Base-by-base conservation (phyloP, 2,329 filamentous ascomycete genomes). In the Penicillium sp. region DNA sequence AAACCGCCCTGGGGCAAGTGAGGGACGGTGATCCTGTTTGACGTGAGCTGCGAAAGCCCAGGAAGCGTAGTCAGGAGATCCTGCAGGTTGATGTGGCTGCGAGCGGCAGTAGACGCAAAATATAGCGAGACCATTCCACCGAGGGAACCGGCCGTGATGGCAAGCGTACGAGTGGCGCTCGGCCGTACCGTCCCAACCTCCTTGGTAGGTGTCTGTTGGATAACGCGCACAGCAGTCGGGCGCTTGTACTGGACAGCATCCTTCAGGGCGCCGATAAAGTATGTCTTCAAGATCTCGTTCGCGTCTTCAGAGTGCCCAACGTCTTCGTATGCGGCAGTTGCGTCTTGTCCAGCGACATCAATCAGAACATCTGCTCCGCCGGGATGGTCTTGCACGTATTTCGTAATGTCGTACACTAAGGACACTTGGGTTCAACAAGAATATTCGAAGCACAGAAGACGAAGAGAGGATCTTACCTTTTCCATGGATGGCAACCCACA, bases 331-430 rank as follows among this genome's bases (percentile, higher is more conserved):
- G 68, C 75, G 14, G 59, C 66, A 1, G 76, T 78, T 1, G 73
- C 76, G 54, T 79, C 76, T 40, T 64, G 66, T 21, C 77, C 77
- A 29, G 74, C 77, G 36, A 72, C 63, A 47, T 78, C 74, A 28
- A 71, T 42, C 1, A 79, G 64, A 13, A 75, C 65, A 5, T 77
- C 75, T 31, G 62, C 64, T 14, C 77, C 77, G 14, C 75, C 74
- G 2, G 85, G 85, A 57, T 87, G 85, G 52, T 87, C 83, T 21
- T 80, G 71, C 1, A 83, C 56, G 58, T 86, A 87, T 39, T 79
- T 76, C 1, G 84, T 80, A 11, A 86, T 72, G 66, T 87, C 74
- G 62, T 85, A 87, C 2, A 87, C 84, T 83, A 47, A 16, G 19
- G n/a, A 18, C 9, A 29, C 10, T 16, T 48, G n/a, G n/a, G 11